Base-by-base conservation (phyloP, 306 rosid genomes). In the Lathyrus aphaca region DNA sequence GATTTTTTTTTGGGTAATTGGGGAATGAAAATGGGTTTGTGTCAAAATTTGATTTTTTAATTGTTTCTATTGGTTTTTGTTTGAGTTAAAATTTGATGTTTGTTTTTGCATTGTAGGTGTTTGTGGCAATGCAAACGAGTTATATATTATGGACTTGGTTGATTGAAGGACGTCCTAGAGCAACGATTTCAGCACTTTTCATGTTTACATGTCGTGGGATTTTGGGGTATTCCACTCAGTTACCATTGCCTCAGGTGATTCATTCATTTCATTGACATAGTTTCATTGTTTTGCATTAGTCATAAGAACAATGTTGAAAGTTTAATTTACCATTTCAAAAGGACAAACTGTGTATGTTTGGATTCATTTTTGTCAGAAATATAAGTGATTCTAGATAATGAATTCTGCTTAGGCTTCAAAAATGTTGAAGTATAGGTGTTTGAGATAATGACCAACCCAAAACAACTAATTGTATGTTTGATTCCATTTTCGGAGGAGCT, bases 191-290 rank as follows among this genome's bases (percentile, higher is more conserved):
- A 0, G 58, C 98, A 10, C 61, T 94, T 0, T 94, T 94, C 87
- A 94, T 90, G 95, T 94, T 94, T 86, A 94, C 98, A 0, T 94
- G 95, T 74, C 90, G 98, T 48, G 98, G 98, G 32, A 84, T 94
- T 67, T 85, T 90, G 4, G 98, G 98, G 1, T 94, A 85, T 59
- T 82, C 98, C 44, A 94, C 98, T 1, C 98, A 94, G 81, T 89
- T 94, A 14, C 98, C 98, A 0, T 78, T 94, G 59, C 98, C 98
- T 46, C 88, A 88, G 98, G 98, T 92, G 15, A 10, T 53, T 64
- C 3, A 17, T 35, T 40, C 44, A 38, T n/a, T 29, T 11, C 39
- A n/a, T 16, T 37, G 6, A 19, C 14, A 18, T 49, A 17, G n/a
- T 8, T 35, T 35, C 29, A 25, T 45, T 14, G 8, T 49, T 8